A percentile compares a stretch with the other conserved stretches of the same genome.
These are phyloP conservation scores for Pistacia integerrima DNA, from an alignment of 345 rosid genomes.

Conservation along the genomic window DNA sequence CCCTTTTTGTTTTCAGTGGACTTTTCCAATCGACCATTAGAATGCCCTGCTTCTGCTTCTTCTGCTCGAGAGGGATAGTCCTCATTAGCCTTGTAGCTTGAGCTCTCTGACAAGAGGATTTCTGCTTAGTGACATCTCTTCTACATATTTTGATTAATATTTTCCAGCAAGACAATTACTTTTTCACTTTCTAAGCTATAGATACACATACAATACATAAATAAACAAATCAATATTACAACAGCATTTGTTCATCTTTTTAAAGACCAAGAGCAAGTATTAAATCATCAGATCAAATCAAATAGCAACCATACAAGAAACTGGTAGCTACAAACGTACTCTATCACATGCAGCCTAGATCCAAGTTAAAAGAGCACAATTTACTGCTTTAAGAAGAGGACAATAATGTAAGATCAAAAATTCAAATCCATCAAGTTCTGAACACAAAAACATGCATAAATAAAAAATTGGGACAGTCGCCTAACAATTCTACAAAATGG, in stretches of 20 bases:
- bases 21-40: constrained; percentile 42
- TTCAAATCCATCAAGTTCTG: neutral
- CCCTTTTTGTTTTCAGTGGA: constrained; percentile 39
- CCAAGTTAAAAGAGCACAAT: constrained; percentile 3
- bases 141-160: constrained; percentile 1
- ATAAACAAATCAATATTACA: neutral
- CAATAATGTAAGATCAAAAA: neutral
- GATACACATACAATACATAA: neutral
- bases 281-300: neutral
- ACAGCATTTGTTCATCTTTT: neutral
- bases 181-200: neutral
- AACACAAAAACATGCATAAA: neutral
- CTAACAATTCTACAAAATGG: neutral
- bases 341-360: neutral
- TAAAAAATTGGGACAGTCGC: neutral
- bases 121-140: constrained; percentile 20
- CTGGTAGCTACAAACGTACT: neutral
- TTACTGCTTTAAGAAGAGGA: neutral
- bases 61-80: constrained; percentile 49
- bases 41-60: constrained; percentile 40
- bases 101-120: constrained; percentile 60
- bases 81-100: constrained; percentile 58
- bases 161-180: neutral
- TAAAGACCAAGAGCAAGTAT: neutral
- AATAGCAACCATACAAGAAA: neutral